These are phyloP conservation scores for Podosphaera xanthii DNA, from an alignment of 2,329 filamentous ascomycete species.

Conservation along the genomic window DNA sequence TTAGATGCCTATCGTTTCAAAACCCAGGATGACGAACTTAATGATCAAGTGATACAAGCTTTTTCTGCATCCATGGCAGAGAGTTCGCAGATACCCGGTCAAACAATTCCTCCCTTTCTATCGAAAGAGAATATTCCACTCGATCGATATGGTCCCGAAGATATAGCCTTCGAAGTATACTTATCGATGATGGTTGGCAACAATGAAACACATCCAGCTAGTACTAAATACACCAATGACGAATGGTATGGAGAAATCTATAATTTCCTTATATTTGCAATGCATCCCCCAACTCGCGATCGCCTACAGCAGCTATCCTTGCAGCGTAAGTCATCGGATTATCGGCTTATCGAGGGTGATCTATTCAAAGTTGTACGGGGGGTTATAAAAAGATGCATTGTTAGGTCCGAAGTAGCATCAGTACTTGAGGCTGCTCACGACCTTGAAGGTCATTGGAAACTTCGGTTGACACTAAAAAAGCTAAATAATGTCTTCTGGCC, in stretches of 20 bases:
- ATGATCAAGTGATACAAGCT: not conserved
- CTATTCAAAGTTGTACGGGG: no score
- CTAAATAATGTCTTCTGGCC: no score
- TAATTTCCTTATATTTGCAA: not conserved
- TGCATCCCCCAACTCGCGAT: not conserved
- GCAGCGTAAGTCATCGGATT: not conserved
- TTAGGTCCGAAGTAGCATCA: not conserved
- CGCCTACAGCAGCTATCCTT: not conserved
- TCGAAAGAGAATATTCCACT: not conserved
- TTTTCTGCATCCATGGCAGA: not conserved
- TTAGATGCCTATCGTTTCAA: not conserved
- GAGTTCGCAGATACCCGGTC: no score
- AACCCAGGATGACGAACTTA: not conserved
- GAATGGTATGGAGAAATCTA: not conserved
- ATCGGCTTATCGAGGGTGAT: not conserved
- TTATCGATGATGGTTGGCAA: not conserved
- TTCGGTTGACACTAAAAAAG: not conserved
- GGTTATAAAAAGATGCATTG: no score
- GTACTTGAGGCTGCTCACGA: not conserved
- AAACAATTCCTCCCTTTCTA: no score
- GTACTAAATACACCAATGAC: not conserved
- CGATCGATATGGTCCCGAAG: not conserved
- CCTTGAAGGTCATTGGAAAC: not conserved
- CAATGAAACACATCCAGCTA: not conserved
- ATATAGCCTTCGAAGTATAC: not conserved